Conservation (phyloP, 2,329 filamentous ascomycete species). For the Colletotrichum plurivorum region DNA sequence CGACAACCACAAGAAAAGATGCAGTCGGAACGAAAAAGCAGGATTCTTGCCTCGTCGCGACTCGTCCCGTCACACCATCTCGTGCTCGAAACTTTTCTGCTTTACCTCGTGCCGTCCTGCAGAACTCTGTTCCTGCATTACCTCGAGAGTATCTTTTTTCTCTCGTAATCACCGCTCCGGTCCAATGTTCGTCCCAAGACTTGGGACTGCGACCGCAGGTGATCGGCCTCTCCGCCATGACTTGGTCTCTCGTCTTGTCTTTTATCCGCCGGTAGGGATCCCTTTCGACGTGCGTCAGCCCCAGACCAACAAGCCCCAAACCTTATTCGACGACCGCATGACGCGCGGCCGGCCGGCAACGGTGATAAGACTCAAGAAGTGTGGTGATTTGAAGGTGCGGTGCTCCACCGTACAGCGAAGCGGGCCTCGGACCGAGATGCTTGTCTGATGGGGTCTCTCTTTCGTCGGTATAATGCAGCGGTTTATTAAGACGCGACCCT, state of each 20-base stretch:
- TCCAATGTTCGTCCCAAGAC: conserved; percentile 13
- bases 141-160: background rate
- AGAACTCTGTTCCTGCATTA: conserved; percentile 1
- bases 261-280: too few species aligned
- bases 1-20: too few species aligned
- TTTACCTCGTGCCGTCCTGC: too few species aligned
- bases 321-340: conserved; percentile 10
- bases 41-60: background rate
- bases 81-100: background rate
- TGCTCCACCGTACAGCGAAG: background rate
- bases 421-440: conserved; percentile 11
- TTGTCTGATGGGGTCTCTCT: background rate
- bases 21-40: background rate
- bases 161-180: background rate
- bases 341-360: conserved; percentile 5
- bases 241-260: too few species aligned
- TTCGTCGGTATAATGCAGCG: background rate
- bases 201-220: too few species aligned
- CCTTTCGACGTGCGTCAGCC: too few species aligned
- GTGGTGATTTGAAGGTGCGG: background rate
- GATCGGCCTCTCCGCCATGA: too few species aligned
- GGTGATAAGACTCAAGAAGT: background rate
- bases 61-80: conserved; percentile 20
- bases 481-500: background rate
- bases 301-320: conserved; percentile 1